Evolutionary conservation across 495 filamentous ascomycete genomes (phyloP).

Genomic region (Collariella sp.): DNA sequence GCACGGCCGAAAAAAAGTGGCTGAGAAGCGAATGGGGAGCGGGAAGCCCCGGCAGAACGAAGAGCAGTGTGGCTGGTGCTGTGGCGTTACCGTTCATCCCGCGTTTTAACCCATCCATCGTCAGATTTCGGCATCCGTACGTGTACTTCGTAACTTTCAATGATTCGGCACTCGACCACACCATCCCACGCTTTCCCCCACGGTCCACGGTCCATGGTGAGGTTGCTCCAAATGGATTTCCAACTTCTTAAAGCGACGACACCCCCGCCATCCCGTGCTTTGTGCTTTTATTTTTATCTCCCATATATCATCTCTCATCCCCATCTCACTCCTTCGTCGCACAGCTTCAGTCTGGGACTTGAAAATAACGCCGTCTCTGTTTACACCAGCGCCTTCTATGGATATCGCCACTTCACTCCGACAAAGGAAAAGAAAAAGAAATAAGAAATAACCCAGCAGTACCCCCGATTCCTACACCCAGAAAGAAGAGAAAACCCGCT

Average conservation of each 20-base stretch:
- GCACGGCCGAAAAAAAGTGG: slow-evolving; percentile 10
- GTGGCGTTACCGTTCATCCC: not conserved
- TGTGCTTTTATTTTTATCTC: not conserved
- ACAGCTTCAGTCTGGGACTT: no score
- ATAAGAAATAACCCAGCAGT: not conserved
- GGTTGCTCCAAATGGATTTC: not conserved
- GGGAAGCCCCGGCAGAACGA: slow-evolving; percentile 1
- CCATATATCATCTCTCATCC: no score
- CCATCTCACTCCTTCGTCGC: no score
- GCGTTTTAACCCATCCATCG: no score
- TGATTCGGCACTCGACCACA: slow-evolving; percentile 18
- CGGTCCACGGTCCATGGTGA: slow-evolving; percentile 11
- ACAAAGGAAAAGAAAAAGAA: not conserved
- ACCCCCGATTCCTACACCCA: not conserved
- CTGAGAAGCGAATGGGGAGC: slow-evolving; percentile 1
- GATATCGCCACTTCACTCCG: not conserved
- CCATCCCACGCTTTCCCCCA: slow-evolving; percentile 34
- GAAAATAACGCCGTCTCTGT: no score
- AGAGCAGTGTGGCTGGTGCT: not conserved
- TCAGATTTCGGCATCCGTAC: no score
- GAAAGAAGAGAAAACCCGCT: not conserved
- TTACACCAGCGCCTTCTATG: not conserved
- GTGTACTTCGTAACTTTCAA: no score
- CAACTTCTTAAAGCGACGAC: slow-evolving; percentile 24
- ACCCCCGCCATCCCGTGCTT: slow-evolving; percentile 8